phyloP scores from a whole-genome alignment of 306 rosid genomes.

The Arachis hypogaea region DNA sequence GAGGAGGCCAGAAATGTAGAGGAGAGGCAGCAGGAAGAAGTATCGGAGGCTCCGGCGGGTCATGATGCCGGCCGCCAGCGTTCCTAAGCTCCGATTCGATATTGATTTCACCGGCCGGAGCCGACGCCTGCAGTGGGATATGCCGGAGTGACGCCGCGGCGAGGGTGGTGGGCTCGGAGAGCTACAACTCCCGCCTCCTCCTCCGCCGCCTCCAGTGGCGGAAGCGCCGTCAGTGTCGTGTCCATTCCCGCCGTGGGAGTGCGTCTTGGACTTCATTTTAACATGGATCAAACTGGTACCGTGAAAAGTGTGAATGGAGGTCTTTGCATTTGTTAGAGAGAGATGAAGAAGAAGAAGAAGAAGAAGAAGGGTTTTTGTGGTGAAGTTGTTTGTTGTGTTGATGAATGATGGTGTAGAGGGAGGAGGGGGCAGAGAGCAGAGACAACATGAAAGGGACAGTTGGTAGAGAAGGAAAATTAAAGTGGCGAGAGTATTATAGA shows the following conservation, averaged over 20 bases:
- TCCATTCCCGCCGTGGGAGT: constrained; percentile 50
- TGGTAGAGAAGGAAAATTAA: background rate
- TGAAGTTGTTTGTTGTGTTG: background rate
- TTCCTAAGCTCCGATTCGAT: constrained; percentile 38
- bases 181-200: constrained; percentile 54
- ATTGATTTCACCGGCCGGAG: constrained; percentile 55
- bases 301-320: background rate
- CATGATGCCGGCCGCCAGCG: constrained; percentile 52
- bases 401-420: background rate
- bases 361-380: background rate
- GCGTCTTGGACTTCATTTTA: constrained; percentile 63
- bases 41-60: constrained; percentile 75
- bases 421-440: background rate
- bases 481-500: background rate
- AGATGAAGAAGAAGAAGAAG: background rate
- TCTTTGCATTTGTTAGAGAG: background rate
- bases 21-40: constrained; percentile 70
- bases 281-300: background rate
- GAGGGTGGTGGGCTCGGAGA: constrained; percentile 93
- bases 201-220: background rate
- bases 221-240: constrained; percentile 47
- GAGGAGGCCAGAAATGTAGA: constrained; percentile 79
- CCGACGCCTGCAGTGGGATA: constrained; percentile 59
- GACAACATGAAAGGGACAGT: constrained; percentile 2
- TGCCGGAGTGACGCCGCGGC: constrained; percentile 59